Evolutionary conservation across 345 rosid species (phyloP), one percentile per base, ranked within the genome.

Genomic region (Eucalyptus fibrosa): DNA sequence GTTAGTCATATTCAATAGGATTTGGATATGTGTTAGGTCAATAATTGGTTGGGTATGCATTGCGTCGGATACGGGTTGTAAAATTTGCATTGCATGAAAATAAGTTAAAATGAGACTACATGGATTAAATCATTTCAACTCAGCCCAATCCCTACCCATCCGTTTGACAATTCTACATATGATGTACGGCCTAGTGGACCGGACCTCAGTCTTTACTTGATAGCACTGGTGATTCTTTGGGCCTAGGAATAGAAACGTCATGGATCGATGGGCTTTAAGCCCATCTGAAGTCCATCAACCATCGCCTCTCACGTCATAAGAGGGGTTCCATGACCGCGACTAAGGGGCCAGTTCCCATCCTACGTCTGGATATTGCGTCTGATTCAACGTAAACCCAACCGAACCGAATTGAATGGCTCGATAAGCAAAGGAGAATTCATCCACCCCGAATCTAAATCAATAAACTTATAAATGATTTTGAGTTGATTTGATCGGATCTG

Each of bases 51-150:
- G 13, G 7, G 62, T 24, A 56, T 23, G 13, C 2, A 0, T 55
- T 21, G 59, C 0, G 9, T 0, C 4, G 7, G 53, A 0, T 24
- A 9, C 0, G 2, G 3, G 3, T 0, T 0, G 0, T 5, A 23
- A 9, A 26, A 24, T 9, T 56, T 24, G 6, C 62, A 56, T 24
- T 24, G 0, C 7, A 1, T 23, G 62, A 9, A 24, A 56, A 56
- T 2, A 2, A 56, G 6, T 56, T 11, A 56, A 56, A 56, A 56
- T 2, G 13, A 26, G 62, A 23, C 3, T 4, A 56, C 30, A 56
- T 56, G 30, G 13, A 5, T 24, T 2, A 0, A 1, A 56, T 26
- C 62, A 56, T 56, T 56, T 56, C 62, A 23, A 56, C 14, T 56
- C 7, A 3, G 62, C 30, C 13, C 30, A 56, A 24, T 0, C 30